A percentile compares a stretch with the other conserved stretches of the same genome.
Evolutionary conservation across 2,329 filamentous ascomycete genomes (phyloP).

Genomic region (Zasmidium cellare): DNA sequence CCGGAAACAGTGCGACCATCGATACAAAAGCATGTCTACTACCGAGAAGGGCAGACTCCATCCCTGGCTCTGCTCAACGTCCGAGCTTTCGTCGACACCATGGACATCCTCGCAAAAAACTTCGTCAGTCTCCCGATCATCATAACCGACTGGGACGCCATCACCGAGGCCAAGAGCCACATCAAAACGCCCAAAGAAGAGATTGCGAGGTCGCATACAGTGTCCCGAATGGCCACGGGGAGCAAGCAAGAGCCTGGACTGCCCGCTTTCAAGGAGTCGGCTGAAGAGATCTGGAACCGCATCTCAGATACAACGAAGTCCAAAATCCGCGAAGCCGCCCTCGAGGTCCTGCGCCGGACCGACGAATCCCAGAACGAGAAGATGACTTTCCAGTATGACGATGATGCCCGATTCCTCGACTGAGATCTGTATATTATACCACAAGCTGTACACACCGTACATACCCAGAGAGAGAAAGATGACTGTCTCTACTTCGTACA

Average conservation of each 20-base stretch:
- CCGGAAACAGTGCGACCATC: background rate
- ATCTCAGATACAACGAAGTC: slow-evolving; percentile 24
- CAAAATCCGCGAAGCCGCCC: slow-evolving; percentile 29
- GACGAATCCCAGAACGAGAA: slow-evolving; percentile 20
- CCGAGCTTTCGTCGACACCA: background rate
- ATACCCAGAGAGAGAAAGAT: background rate
- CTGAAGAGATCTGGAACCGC: slow-evolving; percentile 15
- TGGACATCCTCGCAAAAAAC: slow-evolving; percentile 18
- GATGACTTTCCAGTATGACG: slow-evolving; percentile 25
- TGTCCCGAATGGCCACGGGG: slow-evolving; percentile 1
- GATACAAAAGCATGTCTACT: background rate
- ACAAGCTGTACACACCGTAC: slow-evolving; percentile 1
- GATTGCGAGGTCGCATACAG: slow-evolving; percentile 3
- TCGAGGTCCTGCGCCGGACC: slow-evolving; percentile 30
- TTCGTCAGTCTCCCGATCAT: slow-evolving; percentile 29
- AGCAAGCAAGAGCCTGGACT: slow-evolving; percentile 7
- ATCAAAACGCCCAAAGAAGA: slow-evolving; percentile 3
- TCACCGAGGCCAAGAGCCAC: slow-evolving; percentile 5
- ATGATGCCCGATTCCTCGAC: slow-evolving; percentile 33
- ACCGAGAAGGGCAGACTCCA: background rate
- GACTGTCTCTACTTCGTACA: slow-evolving; percentile 26
- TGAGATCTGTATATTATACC: slow-evolving; percentile 12
- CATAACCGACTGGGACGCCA: slow-evolving; percentile 24
- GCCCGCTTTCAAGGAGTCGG: slow-evolving; percentile 22
- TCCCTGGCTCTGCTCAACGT: background rate